Evolutionary conservation across 139 green algal species (phyloP).

Genomic region (Chlamydomonas schloesseri): DNA sequence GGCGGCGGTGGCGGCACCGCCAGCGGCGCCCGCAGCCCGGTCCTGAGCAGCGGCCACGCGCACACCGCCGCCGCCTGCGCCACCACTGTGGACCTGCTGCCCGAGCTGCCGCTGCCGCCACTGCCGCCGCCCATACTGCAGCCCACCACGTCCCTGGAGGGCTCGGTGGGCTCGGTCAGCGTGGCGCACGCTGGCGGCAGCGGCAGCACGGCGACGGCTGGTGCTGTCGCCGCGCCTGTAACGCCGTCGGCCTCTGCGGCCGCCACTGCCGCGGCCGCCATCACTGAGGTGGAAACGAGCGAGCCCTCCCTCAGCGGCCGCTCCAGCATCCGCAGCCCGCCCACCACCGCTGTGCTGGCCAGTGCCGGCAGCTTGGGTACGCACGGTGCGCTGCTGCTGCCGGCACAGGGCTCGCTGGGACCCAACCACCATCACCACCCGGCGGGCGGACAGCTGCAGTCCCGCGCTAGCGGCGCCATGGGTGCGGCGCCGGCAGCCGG

Average conservation of each 20-base stretch:
- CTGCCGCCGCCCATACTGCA: background rate
- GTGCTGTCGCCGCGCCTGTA: too few species aligned
- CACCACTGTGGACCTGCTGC: too few species aligned
- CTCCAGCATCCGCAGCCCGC: too few species aligned
- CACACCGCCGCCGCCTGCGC: background rate
- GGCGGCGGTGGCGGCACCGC: too few species aligned
- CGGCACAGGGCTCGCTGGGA: too few species aligned
- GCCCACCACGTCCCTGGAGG: background rate
- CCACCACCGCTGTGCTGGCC: background rate
- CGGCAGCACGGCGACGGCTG: too few species aligned
- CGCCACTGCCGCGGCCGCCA: too few species aligned
- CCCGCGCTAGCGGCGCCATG: background rate
- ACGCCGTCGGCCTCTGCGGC: background rate
- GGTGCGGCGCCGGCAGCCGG: too few species aligned
- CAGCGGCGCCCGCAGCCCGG: background rate
- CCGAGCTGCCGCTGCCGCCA: background rate
- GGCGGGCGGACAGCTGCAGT: background rate
- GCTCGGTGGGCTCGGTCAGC: background rate
- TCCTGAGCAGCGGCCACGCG: background rate
- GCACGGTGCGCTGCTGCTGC: too few species aligned
- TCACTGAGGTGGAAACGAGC: background rate
- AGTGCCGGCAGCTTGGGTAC: too few species aligned
- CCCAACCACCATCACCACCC: too few species aligned
- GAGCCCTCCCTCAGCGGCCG: background rate
- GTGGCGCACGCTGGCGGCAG: too few species aligned